A percentile compares a stretch with the other conserved stretches of the same genome.
These are phyloP conservation scores for Alisma plantagoaquatica DNA, from an alignment of 106 monocot genomes.

Conservation along the genomic window DNA sequence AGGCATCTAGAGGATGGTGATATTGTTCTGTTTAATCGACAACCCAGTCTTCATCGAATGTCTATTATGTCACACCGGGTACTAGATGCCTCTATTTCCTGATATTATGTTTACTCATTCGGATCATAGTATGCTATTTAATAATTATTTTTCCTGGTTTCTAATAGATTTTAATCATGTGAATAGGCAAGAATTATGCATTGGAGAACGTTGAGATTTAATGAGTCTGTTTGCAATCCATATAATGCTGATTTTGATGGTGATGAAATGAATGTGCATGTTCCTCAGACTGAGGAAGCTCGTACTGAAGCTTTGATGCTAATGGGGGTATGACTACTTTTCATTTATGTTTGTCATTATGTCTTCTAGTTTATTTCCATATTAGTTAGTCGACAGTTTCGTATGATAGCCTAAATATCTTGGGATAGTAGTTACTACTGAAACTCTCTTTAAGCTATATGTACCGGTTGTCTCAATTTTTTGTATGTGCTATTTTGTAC, in stretches of 20 bases:
- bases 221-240: slow-evolving; percentile 99
- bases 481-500: too few relatives aligned
- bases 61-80: slow-evolving; percentile 98
- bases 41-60: slow-evolving; percentile 99
- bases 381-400: too few relatives aligned
- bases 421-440: too few relatives aligned
- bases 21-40: slow-evolving; percentile 93
- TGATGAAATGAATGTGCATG: slow-evolving; percentile 99
- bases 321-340: slow-evolving; percentile 68
- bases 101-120: background rate
- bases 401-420: too few relatives aligned
- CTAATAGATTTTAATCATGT: too few relatives aligned
- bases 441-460: too few relatives aligned
- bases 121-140: background rate
- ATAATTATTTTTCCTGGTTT: too few relatives aligned
- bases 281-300: slow-evolving; percentile 99
- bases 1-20: slow-evolving; percentile 98
- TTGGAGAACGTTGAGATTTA: slow-evolving; percentile 96
- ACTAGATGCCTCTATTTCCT: background rate
- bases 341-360: too few relatives aligned
- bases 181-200: slow-evolving; percentile 75
- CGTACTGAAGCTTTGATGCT: slow-evolving; percentile 97
- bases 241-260: slow-evolving; percentile 99
- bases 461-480: too few relatives aligned
- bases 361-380: too few relatives aligned